Evolutionary conservation across 179 eudicot genomes (phyloP).

Genomic region (Patellifolia procumbens): DNA sequence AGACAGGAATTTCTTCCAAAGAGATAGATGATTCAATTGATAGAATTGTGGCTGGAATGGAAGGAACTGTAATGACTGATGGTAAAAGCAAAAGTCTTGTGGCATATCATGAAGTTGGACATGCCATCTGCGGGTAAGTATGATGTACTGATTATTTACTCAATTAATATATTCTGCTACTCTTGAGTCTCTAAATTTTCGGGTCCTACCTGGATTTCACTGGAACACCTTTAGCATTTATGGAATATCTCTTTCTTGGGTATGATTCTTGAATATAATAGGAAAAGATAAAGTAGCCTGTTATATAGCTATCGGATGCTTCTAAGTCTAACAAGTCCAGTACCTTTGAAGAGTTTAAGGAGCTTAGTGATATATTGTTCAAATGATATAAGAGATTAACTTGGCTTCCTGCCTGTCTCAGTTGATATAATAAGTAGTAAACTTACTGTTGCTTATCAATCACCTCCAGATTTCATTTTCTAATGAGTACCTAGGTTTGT

Average conservation of each 20-base stretch:
- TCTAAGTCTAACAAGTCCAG: neutral
- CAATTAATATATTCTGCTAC: neutral
- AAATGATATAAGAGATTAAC: neutral
- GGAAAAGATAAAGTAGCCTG: neutral
- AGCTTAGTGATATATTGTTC: neutral
- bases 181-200: neutral
- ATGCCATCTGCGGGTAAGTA: slow-evolving; percentile 95
- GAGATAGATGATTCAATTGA: slow-evolving; percentile 99
- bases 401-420: too few species aligned
- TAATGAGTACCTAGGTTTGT: neutral
- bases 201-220: neutral
- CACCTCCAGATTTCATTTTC: neutral
- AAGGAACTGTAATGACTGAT: slow-evolving; percentile 97
- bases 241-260: neutral
- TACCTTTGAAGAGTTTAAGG: neutral
- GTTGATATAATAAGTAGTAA: neutral
- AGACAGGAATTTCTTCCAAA: slow-evolving; percentile 88
- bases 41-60: slow-evolving; percentile 99
- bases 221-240: neutral
- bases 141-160: neutral
- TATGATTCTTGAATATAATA: neutral
- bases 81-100: slow-evolving; percentile 98
- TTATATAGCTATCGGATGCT: neutral
- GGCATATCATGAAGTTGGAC: slow-evolving; percentile 98
- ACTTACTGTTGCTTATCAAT: neutral